Evolutionary conservation across 768 basidiomycete species (phyloP).

Genomic region (Tulasnella sp.): DNA sequence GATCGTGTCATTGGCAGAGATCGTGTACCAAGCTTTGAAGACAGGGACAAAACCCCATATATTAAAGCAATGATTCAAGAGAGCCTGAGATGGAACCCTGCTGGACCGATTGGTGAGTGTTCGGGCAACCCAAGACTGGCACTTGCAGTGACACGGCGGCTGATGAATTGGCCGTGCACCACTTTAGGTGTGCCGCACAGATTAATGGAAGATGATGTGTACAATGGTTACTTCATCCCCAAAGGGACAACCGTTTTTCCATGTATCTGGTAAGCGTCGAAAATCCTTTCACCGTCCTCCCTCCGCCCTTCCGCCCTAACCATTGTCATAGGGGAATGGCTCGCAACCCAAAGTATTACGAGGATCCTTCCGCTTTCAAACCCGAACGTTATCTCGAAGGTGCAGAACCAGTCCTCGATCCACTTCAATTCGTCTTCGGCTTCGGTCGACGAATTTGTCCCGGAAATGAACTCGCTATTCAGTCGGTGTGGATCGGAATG

Average conservation of each 20-base stretch:
- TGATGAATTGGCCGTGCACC: not conserved
- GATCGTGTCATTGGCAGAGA: slow-evolving; percentile 32
- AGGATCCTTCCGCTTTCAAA: slow-evolving; percentile 1
- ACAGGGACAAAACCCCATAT: slow-evolving; percentile 33
- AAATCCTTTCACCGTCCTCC: not conserved
- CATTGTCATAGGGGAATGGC: not conserved
- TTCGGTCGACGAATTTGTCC: slow-evolving; percentile 12
- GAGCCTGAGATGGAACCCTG: slow-evolving; percentile 28
- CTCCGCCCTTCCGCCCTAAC: not conserved
- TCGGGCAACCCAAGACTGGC: not conserved
- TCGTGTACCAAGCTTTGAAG: slow-evolving; percentile 34
- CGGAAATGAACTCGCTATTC: not conserved
- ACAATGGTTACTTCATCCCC: slow-evolving; percentile 19
- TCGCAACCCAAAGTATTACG: not conserved
- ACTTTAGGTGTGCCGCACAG: not conserved
- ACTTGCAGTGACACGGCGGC: too few species aligned
- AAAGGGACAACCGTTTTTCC: slow-evolving; percentile 6
- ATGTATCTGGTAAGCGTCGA: not conserved
- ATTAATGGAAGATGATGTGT: slow-evolving; percentile 15
- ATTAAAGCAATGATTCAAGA: slow-evolving; percentile 37
- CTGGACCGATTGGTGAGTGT: slow-evolving; percentile 24
- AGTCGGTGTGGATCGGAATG: not conserved
- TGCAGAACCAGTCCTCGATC: not conserved
- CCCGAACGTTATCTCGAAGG: slow-evolving; percentile 14
- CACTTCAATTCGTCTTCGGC: not conserved